Evolutionary conservation across 2,329 filamentous ascomycete genomes (phyloP), one percentile per base, ranked within the genome.

Genomic region (Calonectria pseudoturangicola): DNA sequence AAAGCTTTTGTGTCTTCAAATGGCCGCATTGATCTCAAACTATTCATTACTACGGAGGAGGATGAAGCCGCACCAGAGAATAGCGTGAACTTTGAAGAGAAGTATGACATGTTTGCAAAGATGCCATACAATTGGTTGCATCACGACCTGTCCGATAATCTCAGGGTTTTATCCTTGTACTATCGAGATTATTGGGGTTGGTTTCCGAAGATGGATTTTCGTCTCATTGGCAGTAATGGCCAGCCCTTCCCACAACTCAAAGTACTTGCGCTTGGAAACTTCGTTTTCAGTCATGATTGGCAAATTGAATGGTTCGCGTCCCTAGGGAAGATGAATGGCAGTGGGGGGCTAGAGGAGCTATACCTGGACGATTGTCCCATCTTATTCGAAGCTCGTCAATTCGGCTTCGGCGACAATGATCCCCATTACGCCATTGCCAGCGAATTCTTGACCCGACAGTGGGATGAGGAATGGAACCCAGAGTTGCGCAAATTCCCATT

Each of bases 221-320:
- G 77, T 0, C 39, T 27, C 25, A 69, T 74, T 1, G 54, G 67
- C 69, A 75, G 71, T 15, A 21, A 33, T 0, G 60, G 50, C 1
- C 15, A 36, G 0, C 73, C 73, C 0, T 85, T 88, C 36, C 85
- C 85, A 0, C 77, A 81, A 0, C 82, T 89, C 5, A 81, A 82
- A 39, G 80, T 83, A 0, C 80, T 89, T 0, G 79, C 82, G 0
- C 74, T 89, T 0, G 85, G 85, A 0, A 84, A 83, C 1, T 86
- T 83, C 25, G 80, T 82, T 3, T 87, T 89, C 60, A 81, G 82
- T 5, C 82, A 87, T 41, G 83, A 87, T 25, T 85, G 83, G 81
- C 87, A 89, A 66, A 75, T 88, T 0, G 84, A 85, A 12, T 89
- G 87, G 87, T 83, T 89, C 4, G 70, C 85, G 0, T 82, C 82